phyloP scores from a whole-genome alignment of 2,329 filamentous ascomycete species.

The Penicillium frequentans region DNA sequence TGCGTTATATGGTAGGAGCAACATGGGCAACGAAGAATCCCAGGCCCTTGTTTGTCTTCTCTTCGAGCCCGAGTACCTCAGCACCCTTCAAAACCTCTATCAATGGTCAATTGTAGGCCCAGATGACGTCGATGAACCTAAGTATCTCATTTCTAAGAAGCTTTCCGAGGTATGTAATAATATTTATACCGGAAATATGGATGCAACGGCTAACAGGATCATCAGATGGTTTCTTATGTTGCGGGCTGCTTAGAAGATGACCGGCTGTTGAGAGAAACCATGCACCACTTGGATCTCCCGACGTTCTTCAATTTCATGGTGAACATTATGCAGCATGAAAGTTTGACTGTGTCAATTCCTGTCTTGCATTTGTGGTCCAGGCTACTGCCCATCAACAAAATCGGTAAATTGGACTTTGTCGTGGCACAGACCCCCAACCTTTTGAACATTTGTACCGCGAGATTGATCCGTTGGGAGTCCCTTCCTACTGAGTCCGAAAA shows the following conservation, averaged over 20 bases:
- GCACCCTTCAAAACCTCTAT: conserved; percentile 71
- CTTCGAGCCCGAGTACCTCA: conserved; percentile 70
- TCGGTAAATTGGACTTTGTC: conserved; percentile 60
- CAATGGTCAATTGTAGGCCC: conserved; percentile 78
- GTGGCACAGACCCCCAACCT: conserved; percentile 69
- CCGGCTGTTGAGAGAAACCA: conserved; percentile 62
- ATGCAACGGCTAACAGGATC: not conserved
- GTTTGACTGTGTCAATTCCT: conserved; percentile 89
- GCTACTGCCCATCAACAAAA: conserved; percentile 69
- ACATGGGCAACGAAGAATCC: conserved; percentile 77
- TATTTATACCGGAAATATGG: conserved; percentile 10
- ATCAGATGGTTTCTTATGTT: conserved; percentile 77
- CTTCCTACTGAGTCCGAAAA: conserved; percentile 80
- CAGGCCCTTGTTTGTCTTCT: conserved; percentile 74
- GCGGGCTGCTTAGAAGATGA: conserved; percentile 82
- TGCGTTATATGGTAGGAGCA: conserved; percentile 72
- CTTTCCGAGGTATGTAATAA: conserved; percentile 71
- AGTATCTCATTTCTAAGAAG: conserved; percentile 90
- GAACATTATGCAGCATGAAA: conserved; percentile 76
- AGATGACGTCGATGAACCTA: conserved; percentile 83
- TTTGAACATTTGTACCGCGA: conserved; percentile 77
- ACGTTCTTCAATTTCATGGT: conserved; percentile 79
- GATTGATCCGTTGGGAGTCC: conserved; percentile 84
- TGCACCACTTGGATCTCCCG: conserved; percentile 62
- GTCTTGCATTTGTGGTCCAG: conserved; percentile 87